Evolutionary conservation across 2,329 filamentous ascomycete genomes (phyloP), one percentile per base, ranked within the genome.

Genomic region (Dactylella cylindrospora): DNA sequence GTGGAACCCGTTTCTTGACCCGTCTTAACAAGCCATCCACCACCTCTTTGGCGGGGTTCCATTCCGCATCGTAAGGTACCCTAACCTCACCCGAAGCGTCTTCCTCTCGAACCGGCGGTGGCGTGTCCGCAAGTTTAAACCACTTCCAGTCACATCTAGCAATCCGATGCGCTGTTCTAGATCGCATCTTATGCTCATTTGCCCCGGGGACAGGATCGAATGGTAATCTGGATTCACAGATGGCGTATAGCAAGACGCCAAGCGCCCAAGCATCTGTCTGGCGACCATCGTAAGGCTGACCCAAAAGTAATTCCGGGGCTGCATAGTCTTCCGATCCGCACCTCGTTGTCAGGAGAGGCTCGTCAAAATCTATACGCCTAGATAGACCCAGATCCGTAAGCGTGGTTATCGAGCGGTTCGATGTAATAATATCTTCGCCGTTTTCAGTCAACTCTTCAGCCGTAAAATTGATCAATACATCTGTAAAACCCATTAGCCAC

Each of bases 251-350:
- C 2, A 97, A 76, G 1, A 98, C 93, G 45, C 93, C 93, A 0
- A 97, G 78, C 0, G 91, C 94, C 93, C 93, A 98, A 7, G 89
- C 90, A 71, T 98, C 93, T 0, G 87, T 95, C 1, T 85, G 82
- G 29, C 89, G 87, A 25, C 93, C 93, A 71, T 97, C 90, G 71
- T 98, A 98, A 5, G 88, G 83, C 70, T 95, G 88, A 19, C 91
- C 91, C 78, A 98, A 88, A 49, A 98, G 85, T 38, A 98, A 90
- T 72, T 98, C 93, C 0, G 93, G 93, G 0, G 93, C 91, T 1
- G 91, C 91, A 71, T 98, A 98, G 74, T 98, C 93, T 74, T 97
- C 93, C 32, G 88, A 95, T 25, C 93, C 93, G 72, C 93, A 98
- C 7, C 93, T 83, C 1, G 91, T 97, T 64, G 88, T 88, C n/a